These are phyloP conservation scores for Colletotrichum incanum DNA, from an alignment of 2,329 filamentous ascomycete species.

Conservation along the genomic window DNA sequence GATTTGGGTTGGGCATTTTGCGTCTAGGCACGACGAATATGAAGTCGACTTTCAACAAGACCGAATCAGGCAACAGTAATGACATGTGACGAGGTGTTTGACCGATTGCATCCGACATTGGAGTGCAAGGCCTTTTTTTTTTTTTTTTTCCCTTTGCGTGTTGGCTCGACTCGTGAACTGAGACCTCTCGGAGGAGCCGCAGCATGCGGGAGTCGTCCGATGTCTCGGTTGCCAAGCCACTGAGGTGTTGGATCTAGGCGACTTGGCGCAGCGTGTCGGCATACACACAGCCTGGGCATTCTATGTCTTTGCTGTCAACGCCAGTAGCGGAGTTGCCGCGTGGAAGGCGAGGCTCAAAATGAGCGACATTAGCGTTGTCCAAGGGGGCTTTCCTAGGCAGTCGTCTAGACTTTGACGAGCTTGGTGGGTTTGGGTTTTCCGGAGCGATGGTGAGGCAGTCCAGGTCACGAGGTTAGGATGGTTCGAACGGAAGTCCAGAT, in stretches of 20 bases:
- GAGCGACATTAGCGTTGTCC: background rate
- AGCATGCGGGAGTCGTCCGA: constrained; percentile 7
- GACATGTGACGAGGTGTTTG: background rate
- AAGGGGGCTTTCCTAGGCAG: no score
- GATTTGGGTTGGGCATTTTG: constrained; percentile 13
- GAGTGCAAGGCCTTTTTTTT: no score
- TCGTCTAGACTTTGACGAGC: background rate
- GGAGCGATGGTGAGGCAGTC: background rate
- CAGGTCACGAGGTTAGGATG: background rate
- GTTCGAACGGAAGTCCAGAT: background rate
- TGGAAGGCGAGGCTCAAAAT: background rate
- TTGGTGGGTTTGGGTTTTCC: background rate
- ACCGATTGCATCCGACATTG: background rate
- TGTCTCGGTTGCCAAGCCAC: constrained; percentile 14
- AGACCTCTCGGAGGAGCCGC: constrained; percentile 7
- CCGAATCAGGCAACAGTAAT: background rate
- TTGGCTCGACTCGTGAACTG: background rate
- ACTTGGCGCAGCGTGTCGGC: constrained; percentile 6
- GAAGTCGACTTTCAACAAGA: background rate
- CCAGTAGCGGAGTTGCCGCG: constrained; percentile 4
- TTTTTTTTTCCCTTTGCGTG: background rate
- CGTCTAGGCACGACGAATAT: constrained; percentile 13
- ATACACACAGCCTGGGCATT: background rate
- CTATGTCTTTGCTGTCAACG: background rate
- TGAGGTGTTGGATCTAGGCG: background rate